Percentiles rank a stretch among this genome's conserved stretches.
These are phyloP conservation scores for Mortierella claussenii DNA, from an alignment of 192 early-diverging fungal genomes.

Conservation along the genomic window DNA sequence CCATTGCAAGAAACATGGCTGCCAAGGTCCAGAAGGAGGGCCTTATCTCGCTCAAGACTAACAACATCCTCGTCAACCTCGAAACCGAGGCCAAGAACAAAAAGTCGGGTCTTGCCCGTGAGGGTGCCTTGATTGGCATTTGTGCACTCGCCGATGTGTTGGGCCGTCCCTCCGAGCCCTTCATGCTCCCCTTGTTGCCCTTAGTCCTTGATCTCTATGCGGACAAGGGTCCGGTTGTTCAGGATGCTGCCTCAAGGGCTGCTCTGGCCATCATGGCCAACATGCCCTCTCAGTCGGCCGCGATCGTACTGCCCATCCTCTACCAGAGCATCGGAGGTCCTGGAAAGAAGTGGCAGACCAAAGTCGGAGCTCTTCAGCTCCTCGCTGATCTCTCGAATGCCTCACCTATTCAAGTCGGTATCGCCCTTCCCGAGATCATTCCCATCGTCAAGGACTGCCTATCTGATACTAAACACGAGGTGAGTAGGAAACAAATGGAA, in stretches of 20 bases:
- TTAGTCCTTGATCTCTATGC: conserved; percentile 68
- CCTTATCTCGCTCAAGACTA: conserved; percentile 61
- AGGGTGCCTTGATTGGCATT: conserved; percentile 70
- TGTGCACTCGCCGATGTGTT: conserved; percentile 66
- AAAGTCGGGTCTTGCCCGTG: conserved; percentile 69
- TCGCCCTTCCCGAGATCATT: conserved; percentile 68
- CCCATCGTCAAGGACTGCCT: conserved; percentile 80
- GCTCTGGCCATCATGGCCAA: conserved; percentile 53
- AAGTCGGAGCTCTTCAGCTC: conserved; percentile 59
- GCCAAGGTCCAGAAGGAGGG: conserved; percentile 67
- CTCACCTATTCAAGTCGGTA: conserved; percentile 61
- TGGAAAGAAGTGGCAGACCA: conserved; percentile 79
- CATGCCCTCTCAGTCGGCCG: conserved; percentile 58
- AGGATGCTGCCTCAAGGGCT: conserved; percentile 57
- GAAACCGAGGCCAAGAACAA: conserved; percentile 72
- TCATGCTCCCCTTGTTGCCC: conserved; percentile 68
- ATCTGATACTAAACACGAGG: conserved; percentile 85
- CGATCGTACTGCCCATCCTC: conserved; percentile 51
- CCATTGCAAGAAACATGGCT: conserved; percentile 67
- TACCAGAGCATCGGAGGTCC: conserved; percentile 63
- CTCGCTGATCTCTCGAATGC: conserved; percentile 56
- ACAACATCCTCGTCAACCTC: conserved; percentile 66
- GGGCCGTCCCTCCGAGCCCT: conserved; percentile 72
- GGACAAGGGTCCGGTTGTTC: conserved; percentile 60
- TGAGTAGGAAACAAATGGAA: conserved; percentile 20